Percentiles rank a stretch among this genome's conserved stretches.
Evolutionary conservation across 768 basidiomycete genomes (phyloP).

Genomic region (Mycena vulgaris): DNA sequence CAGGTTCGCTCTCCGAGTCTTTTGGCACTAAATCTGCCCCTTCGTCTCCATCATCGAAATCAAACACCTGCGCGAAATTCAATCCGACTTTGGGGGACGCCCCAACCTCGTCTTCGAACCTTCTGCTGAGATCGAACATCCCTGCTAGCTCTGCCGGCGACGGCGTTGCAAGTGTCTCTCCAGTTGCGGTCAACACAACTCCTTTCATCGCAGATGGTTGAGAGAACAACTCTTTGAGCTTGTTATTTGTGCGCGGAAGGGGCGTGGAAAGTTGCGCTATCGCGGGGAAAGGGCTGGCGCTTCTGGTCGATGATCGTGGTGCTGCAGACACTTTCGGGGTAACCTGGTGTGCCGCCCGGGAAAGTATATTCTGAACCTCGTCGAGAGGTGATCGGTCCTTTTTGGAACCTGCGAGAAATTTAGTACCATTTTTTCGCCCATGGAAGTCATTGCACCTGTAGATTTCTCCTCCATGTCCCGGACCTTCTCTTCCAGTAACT

Average conservation of each 20-base stretch:
- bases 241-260: slow-evolving; percentile 54
- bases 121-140: slow-evolving; percentile 63
- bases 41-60: slow-evolving; percentile 68
- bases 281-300: slow-evolving; percentile 43
- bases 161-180: slow-evolving; percentile 81
- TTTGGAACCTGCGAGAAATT: slow-evolving; percentile 43
- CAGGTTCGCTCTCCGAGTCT: slow-evolving; percentile 38
- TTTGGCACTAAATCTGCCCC: slow-evolving; percentile 44
- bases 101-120: slow-evolving; percentile 39
- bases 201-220: slow-evolving; percentile 79
- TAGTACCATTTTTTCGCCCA: not conserved
- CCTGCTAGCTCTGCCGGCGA: slow-evolving; percentile 75
- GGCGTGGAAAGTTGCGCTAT: slow-evolving; percentile 68
- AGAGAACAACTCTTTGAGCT: slow-evolving; percentile 44
- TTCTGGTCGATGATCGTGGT: slow-evolving; percentile 32
- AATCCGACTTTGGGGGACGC: slow-evolving; percentile 80
- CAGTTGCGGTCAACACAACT: slow-evolving; percentile 85
- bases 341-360: slow-evolving; percentile 41
- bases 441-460: slow-evolving; percentile 14
- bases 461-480: slow-evolving; percentile 56
- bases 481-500: slow-evolving; percentile 67
- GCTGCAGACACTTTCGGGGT: slow-evolving; percentile 50
- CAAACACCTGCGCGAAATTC: slow-evolving; percentile 86
- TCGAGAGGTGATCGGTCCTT: slow-evolving; percentile 69
- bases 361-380: slow-evolving; percentile 80